Base-by-base conservation (phyloP, 202 grass and related monocot species). In the Carex arenaria region DNA sequence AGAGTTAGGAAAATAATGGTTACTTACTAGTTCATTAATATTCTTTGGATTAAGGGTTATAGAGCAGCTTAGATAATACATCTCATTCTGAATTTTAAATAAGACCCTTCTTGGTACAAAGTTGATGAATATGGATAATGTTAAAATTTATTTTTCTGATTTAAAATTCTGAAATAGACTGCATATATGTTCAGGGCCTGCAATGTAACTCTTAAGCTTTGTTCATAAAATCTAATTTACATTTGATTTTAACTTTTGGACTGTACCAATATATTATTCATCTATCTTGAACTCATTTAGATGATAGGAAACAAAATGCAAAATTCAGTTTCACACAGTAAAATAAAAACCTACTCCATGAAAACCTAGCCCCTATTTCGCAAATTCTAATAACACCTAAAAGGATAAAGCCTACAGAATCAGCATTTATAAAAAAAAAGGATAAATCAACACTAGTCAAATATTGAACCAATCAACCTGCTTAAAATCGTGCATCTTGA, bases 401-500 rank as follows among this genome's bases (percentile, higher is more conserved):
- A 26, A 30, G 3, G 62, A 64, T 13, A 64, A 9, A 72, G 5
- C 42, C 40, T 49, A 12, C 3, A 36, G 8, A 11, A 45, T 45
- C 43, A 45, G 10, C 43, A 45, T 45, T 9, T 30, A 51, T 26
- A 64, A 47, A 26, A n/a, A 40, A 51, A 76, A 12, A 67, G 10
- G 56, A 30, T 30, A 13, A 15, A 67, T 49, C 7, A 51, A 72
- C 22, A 66, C 20, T 18, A 56, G n/a, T 51, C n/a, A 78, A 2
- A 20, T 31, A 32, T 4, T 0, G 47, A 32, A 74, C 31, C 9
- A 23, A n/a, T 13, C n/a, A 2, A 95, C 96, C 93, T 93, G 91
- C 74, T 85, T 89, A 88, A 98, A 98, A 69, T 92, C 83, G 51
- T 98, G 93, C 80, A 98, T 85, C 79, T 98, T 93, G 40, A 98